Evolutionary conservation across 2,329 filamentous ascomycete genomes (phyloP), one percentile per base, ranked within the genome.

Genomic region (Claviceps pusilla): DNA sequence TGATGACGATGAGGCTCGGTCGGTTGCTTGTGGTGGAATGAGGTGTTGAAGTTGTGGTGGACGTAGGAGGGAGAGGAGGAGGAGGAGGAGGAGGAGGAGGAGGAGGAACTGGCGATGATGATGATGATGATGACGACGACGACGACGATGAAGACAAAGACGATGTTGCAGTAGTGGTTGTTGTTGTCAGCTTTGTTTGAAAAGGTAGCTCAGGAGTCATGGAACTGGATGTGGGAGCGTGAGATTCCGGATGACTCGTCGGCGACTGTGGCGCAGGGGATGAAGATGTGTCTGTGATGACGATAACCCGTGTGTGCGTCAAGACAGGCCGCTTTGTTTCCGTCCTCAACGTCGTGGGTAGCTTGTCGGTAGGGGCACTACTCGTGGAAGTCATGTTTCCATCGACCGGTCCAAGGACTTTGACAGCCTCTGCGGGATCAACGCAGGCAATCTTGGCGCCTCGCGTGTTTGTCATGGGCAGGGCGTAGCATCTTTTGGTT

Each of bases 371-470:
- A 9, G 37, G 24, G 3, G 14, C 24, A 7, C 54, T 37, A 14
- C 52, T 54, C 16, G 54, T 50, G 19, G 47, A 55, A 24, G 55
- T 55, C 31, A 49, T 46, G 11, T 48, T 57, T 51, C 47, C 54
- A 1, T 53, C 57, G n/a, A 47, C 56, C 31, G 53, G 58, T 7
- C 72, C 74, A 3, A 82, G 65, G 7, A 78, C 66, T 4, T 60
- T 63, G 46, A 66, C 61, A 0, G 76, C 78, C 2, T 65, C 64
- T 3, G 62, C 61, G 10, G 64, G 60, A 50, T 73, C 65, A 33
- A 68, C 66, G 57, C 79, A 83, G 3, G 69, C 71, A 29, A 83
- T 66, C 53, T 68, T 62, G 10, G 78, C 75, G 3, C 77, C 78
- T 0, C 61, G 60, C 0, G 69, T 70, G 11, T 64, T 72, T 42